Base-by-base conservation (phyloP, 768 basidiomycete genomes). In the Albatrellus ellisii region DNA sequence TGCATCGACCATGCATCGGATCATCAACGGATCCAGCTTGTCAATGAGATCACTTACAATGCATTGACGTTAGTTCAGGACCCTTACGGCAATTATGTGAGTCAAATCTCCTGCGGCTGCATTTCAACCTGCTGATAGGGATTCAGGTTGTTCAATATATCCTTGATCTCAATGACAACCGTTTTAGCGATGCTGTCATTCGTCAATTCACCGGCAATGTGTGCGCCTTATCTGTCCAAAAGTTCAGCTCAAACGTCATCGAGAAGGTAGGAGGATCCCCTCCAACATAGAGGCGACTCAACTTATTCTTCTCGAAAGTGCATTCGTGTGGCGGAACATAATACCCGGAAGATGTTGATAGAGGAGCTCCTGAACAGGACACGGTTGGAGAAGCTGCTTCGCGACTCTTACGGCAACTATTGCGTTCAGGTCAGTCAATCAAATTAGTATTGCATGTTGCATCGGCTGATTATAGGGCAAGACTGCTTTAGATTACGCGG, bases 1-100 rank as follows among this genome's bases (percentile, higher is more conserved):
- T 97, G 92, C 62, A 87, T 99, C 54, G 95, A 99, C 56, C 95
- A 99, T 55, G 95, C 95, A 0, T 91, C 91, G 4, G 91, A 97
- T 51, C 75, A 81, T 43, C 95, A 99, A 57, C 81, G 94, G 32
- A 69, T 92, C 44, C 95, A 98, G 62, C 75, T 99, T 28, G 95
- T 99, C 43, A 92, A 89, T 46, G 95, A 99, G 69, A 99, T 99
- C 62, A 98, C 94, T 11, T 98, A 86, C 67, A 92, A 98, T 53
- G 92, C 92, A 2, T 71, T 99, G 49, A 97, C 92, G 4, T 74
- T 99, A 44, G 95, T 99, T 18, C 94, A 98, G 65, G 94, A 98
- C 59, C 94, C 94, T 31, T 90, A 86, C 48, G 87, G 87, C 55
- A 90, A 91, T 66, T 91, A 90, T 56, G 86, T 83, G 47, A 55